These are phyloP conservation scores for Musa acuminata DNA, from an alignment of 176 grass and related monocot species.

Conservation along the genomic window DNA sequence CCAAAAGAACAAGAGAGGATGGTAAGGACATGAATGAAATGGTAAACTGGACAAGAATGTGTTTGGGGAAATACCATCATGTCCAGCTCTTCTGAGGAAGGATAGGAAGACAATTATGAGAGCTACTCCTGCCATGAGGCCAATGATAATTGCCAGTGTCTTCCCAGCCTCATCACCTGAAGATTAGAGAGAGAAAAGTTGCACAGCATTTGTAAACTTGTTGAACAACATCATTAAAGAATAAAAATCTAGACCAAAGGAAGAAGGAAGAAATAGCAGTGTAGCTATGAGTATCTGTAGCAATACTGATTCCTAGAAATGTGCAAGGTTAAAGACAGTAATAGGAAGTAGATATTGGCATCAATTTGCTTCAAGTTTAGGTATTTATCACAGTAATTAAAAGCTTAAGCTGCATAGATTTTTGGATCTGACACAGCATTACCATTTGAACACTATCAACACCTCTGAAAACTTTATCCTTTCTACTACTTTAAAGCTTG, in stretches of 20 bases:
- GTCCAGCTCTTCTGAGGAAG: constrained; percentile 33
- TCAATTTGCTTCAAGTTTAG: no score
- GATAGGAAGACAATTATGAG: constrained; percentile 27
- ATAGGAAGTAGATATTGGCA: no score
- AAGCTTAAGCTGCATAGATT: no score
- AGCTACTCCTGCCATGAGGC: constrained; percentile 26
- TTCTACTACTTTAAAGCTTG: background rate
- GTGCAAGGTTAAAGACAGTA: no score
- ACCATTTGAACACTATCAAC: no score
- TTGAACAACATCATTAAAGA: background rate
- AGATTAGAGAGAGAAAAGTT: background rate
- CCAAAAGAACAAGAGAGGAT: background rate
- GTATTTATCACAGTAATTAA: no score
- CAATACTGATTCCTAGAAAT: no score
- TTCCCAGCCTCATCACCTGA: constrained; percentile 29
- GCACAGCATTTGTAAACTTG: no score
- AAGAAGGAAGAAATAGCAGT: no score
- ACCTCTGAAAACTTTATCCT: background rate
- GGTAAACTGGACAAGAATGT: constrained; percentile 3
- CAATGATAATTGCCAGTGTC: constrained; percentile 29
- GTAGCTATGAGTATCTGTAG: no score
- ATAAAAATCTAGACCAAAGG: no score
- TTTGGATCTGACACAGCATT: no score
- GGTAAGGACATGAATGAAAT: constrained; percentile 12
- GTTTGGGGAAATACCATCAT: constrained; percentile 4